Percentiles rank a stretch among this genome's conserved stretches.
Conservation (phyloP, 768 basidiomycete species). For the Tricholoma sp. region DNA sequence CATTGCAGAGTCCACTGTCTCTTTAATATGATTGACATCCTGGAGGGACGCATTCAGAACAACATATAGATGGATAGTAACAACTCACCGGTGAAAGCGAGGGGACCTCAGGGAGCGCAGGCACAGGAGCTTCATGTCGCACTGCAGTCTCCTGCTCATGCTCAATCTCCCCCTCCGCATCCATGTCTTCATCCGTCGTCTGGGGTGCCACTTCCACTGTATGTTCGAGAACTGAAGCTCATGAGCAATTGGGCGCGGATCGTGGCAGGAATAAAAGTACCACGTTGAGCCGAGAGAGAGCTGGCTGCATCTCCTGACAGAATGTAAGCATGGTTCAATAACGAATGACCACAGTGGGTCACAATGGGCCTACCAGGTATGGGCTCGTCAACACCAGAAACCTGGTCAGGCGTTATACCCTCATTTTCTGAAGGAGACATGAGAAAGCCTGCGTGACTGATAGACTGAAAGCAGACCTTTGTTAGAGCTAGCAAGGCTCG, state of each 20-base stretch:
- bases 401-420: neutral
- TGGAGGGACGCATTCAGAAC: neutral
- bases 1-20: conserved; percentile 1
- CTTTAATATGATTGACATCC: conserved; percentile 9
- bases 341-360: neutral
- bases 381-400: neutral
- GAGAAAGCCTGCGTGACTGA: neutral
- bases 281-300: conserved; percentile 1
- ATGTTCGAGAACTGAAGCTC: conserved; percentile 17
- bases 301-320: neutral
- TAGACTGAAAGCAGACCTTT: conserved; percentile 9
- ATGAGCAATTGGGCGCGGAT: conserved; percentile 16
- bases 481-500: conserved; percentile 16
- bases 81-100: conserved; percentile 4
- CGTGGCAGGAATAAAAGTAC: conserved; percentile 12
- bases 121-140: neutral
- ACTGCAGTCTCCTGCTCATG: neutral
- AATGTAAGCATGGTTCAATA: neutral
- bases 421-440: neutral
- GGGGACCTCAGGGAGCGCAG: neutral
- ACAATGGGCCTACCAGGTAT: neutral
- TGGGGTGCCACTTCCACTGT: neutral
- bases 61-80: neutral
- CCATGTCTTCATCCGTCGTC: conserved; percentile 6
- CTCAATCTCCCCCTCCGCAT: conserved; percentile 5